Percentiles rank a stretch among this genome's conserved stretches.
Conservation (phyloP, 345 rosid genomes). For the Acer yangbiense region DNA sequence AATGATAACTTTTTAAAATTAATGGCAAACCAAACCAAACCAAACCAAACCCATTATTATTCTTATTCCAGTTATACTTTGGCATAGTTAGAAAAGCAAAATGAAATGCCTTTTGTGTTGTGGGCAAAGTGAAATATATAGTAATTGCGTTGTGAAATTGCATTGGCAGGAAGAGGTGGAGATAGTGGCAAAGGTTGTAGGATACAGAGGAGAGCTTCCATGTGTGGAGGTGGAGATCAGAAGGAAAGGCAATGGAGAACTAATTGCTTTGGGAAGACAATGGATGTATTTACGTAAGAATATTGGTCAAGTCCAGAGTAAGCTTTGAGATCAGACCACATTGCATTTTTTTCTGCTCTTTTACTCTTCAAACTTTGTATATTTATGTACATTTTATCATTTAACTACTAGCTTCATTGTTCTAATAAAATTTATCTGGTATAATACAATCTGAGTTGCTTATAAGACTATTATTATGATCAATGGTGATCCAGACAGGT, state of each 20-base stretch:
- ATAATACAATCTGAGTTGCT: too few relatives aligned
- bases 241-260: conserved; percentile 37
- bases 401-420: neutral
- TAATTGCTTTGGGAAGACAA: conserved; percentile 34
- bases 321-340: conserved; percentile 6
- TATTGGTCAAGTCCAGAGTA: neutral
- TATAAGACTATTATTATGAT: too few relatives aligned
- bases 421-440: neutral
- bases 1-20: too few relatives aligned
- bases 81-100: too few relatives aligned
- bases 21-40: too few relatives aligned
- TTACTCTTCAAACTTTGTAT: too few relatives aligned
- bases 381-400: neutral
- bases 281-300: neutral
- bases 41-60: too few relatives aligned
- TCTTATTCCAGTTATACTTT: too few relatives aligned
- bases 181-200: conserved; percentile 60
- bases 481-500: neutral
- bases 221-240: conserved; percentile 46
- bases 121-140: too few relatives aligned
- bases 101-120: too few relatives aligned
- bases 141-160: neutral
- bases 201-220: conserved; percentile 43
- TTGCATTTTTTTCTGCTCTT: too few relatives aligned
- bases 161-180: conserved; percentile 62